Conservation (phyloP, 345 rosid genomes). For the Populus ilicifolia region DNA sequence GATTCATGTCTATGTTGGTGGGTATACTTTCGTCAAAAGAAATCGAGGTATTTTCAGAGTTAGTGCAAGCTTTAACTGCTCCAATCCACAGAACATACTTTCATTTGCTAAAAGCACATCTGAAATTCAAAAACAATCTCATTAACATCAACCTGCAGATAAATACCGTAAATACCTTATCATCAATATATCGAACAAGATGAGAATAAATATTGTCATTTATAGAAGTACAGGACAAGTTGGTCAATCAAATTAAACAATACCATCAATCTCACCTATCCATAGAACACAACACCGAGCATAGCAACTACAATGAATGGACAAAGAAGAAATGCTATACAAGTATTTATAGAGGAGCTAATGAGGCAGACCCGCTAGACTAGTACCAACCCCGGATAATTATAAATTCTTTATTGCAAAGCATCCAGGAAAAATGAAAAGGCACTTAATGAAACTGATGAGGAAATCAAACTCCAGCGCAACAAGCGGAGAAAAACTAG, state of each 20-base stretch:
- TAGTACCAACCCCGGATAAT: not conserved
- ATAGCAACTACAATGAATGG: not conserved
- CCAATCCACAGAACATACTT: conserved; percentile 53
- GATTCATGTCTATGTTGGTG: conserved; percentile 58
- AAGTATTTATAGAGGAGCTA: not conserved
- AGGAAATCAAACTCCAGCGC: no score
- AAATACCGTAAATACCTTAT: not conserved
- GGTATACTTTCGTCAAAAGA: conserved; percentile 34
- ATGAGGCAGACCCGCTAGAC: not conserved
- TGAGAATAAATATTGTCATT: no score
- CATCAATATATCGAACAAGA: conserved; percentile 5
- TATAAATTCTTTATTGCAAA: not conserved
- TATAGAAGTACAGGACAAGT: no score
- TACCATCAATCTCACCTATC: conserved; percentile 1
- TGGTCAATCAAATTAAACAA: not conserved
- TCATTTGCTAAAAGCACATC: conserved; percentile 38
- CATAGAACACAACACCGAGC: no score
- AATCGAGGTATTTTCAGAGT: conserved; percentile 18
- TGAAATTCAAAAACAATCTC: conserved; percentile 20
- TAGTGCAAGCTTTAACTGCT: conserved; percentile 35
- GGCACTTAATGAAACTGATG: no score
- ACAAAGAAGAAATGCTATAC: not conserved
- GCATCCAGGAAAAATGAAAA: not conserved
- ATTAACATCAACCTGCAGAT: conserved; percentile 17
- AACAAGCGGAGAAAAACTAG: no score